phyloP scores from a whole-genome alignment of 2,329 filamentous ascomycete genomes.

The Bipolaris cookei region DNA sequence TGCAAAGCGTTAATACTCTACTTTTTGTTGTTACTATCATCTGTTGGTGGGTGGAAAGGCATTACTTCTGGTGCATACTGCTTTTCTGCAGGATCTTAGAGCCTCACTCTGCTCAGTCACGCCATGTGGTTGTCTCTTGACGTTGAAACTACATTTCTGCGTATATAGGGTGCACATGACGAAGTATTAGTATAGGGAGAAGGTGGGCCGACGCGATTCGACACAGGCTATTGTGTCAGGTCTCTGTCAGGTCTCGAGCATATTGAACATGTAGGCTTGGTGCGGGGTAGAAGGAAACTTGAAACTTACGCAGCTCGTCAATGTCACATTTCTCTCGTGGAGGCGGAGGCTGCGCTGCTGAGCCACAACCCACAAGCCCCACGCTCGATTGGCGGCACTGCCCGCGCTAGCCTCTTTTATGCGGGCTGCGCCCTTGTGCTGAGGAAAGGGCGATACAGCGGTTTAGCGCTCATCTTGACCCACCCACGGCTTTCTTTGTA shows the following conservation, averaged over 20 bases:
- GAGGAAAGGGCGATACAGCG: constrained; percentile 21
- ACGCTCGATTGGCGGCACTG: constrained; percentile 12
- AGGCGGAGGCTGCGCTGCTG: neutral
- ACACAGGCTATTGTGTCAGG: no score
- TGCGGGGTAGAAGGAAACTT: neutral
- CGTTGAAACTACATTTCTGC: no score
- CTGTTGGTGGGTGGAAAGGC: no score
- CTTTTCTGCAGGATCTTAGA: no score
- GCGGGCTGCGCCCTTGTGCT: constrained; percentile 17
- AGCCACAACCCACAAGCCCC: constrained; percentile 13
- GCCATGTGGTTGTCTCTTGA: no score
- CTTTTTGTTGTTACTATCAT: neutral
- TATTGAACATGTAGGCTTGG: no score
- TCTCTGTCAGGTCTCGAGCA: no score
- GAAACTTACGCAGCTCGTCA: neutral
- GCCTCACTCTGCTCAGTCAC: no score
- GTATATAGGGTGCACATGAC: no score
- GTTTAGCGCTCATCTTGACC: constrained; percentile 19
- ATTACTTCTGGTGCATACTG: no score
- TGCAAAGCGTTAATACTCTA: neutral
- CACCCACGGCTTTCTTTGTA: constrained; percentile 3
- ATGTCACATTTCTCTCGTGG: neutral
- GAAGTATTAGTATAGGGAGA: no score
- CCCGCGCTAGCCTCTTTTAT: constrained; percentile 10
- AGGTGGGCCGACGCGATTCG: no score